Base-by-base conservation (phyloP, 352 stramenopile species). In the Peronosclerospora sorghi region DNA sequence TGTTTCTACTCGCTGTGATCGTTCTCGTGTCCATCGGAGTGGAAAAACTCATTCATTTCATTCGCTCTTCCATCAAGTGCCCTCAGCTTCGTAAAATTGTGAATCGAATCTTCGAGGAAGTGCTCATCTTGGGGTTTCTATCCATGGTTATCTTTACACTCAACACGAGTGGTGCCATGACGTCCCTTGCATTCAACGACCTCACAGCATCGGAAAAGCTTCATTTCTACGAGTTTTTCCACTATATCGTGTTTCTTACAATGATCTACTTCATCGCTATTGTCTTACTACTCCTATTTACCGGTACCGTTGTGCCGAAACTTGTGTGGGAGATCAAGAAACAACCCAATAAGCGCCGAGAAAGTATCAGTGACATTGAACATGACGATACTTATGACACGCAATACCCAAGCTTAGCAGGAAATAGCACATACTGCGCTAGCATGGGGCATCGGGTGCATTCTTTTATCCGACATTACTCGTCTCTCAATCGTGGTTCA, bases 191-290 rank as follows among this genome's bases (percentile, higher is more conserved):
- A 15, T 43, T 71, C 8, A 55, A 74, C 34, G 30, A 62, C 0
- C 65, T 93, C 29, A 71, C 73, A 2, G 40, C 46, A 4, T 59
- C 57, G 1, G 73, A 87, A 41, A 70, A 83, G 41, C 74, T 93
- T 10, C 80, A 90, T 48, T 85, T 93, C 41, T 86, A 87, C 61
- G 80, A 93, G 54, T 90, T 93, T 42, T 93, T 93, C 65, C 80
- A 93, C 67, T 93, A 93, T 43, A 72, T 93, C 21, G 75, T 93
- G 32, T 93, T 93, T 47, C 62, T 93, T 14, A 89, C 77, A 5
- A 88, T 88, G 66, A 86, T 92, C 41, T 92, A 89, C 71, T 92
- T 86, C 46, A 89, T 92, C 35, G 13, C 75, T n/a, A 88, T 92
- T 48, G 74, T 92, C 50, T 41, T 92, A 18, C 61, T 87, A 21